Conservation (phyloP, 2,329 filamentous ascomycete species). For the Pyrenophora graminea region DNA sequence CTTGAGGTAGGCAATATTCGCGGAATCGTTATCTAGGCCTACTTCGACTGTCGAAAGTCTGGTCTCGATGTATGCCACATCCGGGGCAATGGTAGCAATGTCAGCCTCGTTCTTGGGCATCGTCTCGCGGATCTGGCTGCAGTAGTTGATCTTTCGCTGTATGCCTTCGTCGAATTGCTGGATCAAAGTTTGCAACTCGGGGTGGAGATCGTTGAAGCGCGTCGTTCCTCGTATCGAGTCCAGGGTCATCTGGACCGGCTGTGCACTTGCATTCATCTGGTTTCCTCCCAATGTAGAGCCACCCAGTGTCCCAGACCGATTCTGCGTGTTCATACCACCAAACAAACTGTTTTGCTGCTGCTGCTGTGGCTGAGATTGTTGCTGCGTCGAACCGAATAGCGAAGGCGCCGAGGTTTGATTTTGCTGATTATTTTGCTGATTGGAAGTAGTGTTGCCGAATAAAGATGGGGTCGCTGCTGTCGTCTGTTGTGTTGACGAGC, state of each 20-base stretch:
- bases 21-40: slow-evolving; percentile 65
- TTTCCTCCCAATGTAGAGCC: slow-evolving; percentile 28
- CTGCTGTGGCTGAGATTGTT: slow-evolving; percentile 34
- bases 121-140: slow-evolving; percentile 73
- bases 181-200: slow-evolving; percentile 78
- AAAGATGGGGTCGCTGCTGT: slow-evolving; percentile 32
- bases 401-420: slow-evolving; percentile 39
- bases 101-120: slow-evolving; percentile 66
- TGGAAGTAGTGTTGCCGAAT: slow-evolving; percentile 34
- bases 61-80: slow-evolving; percentile 66
- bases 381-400: slow-evolving; percentile 36
- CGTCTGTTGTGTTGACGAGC: slow-evolving; percentile 39
- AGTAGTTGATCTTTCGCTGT: slow-evolving; percentile 74
- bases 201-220: slow-evolving; percentile 86
- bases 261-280: slow-evolving; percentile 34
- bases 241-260: slow-evolving; percentile 37
- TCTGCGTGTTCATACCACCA: slow-evolving; percentile 39
- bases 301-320: slow-evolving; percentile 31
- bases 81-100: slow-evolving; percentile 66
- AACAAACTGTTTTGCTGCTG: slow-evolving; percentile 43
- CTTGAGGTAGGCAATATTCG: slow-evolving; percentile 62
- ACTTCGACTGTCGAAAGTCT: slow-evolving; percentile 67
- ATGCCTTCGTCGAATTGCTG: slow-evolving; percentile 79
- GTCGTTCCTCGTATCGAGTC: slow-evolving; percentile 82
- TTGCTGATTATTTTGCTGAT: slow-evolving; percentile 37